Evolutionary conservation across 129 eudicot genomes (phyloP).

Genomic region (Glebionis coronaria): DNA sequence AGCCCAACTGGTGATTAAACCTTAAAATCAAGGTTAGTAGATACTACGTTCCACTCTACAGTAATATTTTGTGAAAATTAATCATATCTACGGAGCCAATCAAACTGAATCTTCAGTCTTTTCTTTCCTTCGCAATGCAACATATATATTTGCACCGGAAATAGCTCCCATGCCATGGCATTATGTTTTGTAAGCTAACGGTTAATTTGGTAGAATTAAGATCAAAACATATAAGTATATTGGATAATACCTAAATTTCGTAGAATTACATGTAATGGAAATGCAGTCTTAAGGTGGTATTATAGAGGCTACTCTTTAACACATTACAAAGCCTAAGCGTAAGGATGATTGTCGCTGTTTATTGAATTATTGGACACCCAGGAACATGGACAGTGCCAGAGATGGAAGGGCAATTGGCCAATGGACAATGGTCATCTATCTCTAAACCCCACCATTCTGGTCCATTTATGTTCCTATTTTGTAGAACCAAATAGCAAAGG

Average conservation of each 20-base stretch:
- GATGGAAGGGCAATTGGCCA: slow-evolving; percentile 71
- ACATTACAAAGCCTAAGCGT: neutral
- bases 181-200: too few species aligned
- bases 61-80: too few species aligned
- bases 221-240: neutral
- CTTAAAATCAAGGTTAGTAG: too few species aligned
- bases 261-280: slow-evolving; percentile 5
- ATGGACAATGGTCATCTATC: slow-evolving; percentile 65
- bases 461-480: slow-evolving; percentile 50
- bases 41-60: too few species aligned
- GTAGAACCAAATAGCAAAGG: slow-evolving; percentile 63
- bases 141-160: too few species aligned
- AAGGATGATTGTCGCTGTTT: neutral
- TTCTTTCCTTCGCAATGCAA: too few species aligned
- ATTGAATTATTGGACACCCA: slow-evolving; percentile 56
- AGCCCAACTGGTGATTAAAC: too few species aligned
- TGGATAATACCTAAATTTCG: neutral
- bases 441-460: slow-evolving; percentile 84
- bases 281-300: neutral
- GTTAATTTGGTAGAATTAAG: too few species aligned
- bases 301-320: neutral
- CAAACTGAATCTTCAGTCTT: too few species aligned
- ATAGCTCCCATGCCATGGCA: too few species aligned
- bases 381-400: slow-evolving; percentile 43
- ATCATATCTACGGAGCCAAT: too few species aligned